Base-by-base conservation (phyloP, 1,284 basidiomycete genomes). In the Microbotryum scabiosae region DNA sequence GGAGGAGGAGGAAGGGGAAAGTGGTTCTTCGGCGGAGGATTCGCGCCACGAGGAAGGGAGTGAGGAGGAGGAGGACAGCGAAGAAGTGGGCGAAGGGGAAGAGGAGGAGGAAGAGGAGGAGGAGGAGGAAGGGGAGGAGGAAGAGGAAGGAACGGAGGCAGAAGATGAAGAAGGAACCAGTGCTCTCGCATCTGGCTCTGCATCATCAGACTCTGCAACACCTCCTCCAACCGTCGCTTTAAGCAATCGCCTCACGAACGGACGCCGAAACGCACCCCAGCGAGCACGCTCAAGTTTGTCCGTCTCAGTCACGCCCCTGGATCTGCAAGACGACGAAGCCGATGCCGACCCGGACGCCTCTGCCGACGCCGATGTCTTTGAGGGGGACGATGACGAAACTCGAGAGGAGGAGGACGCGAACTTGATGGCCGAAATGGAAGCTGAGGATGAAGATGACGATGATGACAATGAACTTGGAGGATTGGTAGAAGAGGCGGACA, bases 21-120 rank as follows among this genome's bases (percentile, higher is more conserved):
- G 12, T 18, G 16, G 16, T 18, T 44, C 55, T 20, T 43, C 41
- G 20, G 71, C 70, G 16, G 69, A 69, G 30, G 68, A 69, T 25
- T 60, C 65, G n/a, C 69, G 65, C 53, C 71, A 67, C n/a, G 72
- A 69, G 6, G 73, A 71, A 0, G 74, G 60, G 9, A 64, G 60
- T 48, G 51, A 59, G 12, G 63, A 65, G n/a, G 56, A 59, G 45
- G 57, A 63, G 8, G 64, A 56, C 4, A 64, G 53, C 8, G 63
- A 41, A 3, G 69, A 67, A 16, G 57, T 54, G 12, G 61, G 56
- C 21, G 60, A 59, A 25, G 63, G 57, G 10, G 26, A 25, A 30
- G 57, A 54, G 20, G 21, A 55, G n/a, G 36, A 66, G 58, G 32
- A 45, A n/a, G 55, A 36, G 44, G 51, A n/a, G 21, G 23, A 20